Conservation (phyloP, 441 rosid species). For the Hypseocharis bilobata region DNA sequence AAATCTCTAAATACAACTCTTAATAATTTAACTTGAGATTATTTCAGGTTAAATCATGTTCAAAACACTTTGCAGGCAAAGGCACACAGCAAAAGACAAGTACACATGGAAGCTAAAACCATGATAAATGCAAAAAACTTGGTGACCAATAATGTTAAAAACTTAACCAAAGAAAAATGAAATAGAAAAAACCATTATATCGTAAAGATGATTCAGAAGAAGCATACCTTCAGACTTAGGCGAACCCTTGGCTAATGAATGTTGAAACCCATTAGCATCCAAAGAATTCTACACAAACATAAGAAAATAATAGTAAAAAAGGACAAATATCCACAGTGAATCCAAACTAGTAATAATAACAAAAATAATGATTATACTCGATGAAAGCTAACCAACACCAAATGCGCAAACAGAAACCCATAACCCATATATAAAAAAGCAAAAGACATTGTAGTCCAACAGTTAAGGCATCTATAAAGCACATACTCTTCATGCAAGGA, state of each 20-base stretch:
- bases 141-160: neutral
- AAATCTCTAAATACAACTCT: neutral
- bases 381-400: neutral
- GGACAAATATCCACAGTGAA: neutral
- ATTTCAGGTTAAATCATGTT: neutral
- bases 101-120: neutral
- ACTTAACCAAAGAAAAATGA: neutral
- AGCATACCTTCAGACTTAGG: constrained; percentile 40
- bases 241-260: constrained; percentile 26
- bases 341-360: too few species aligned
- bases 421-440: neutral
- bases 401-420: neutral
- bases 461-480: neutral
- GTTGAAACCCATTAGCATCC: constrained; percentile 29
- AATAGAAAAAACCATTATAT: too few species aligned
- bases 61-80: neutral
- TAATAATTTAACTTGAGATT: neutral
- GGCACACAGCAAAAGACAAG: neutral
- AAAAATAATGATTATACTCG: too few species aligned
- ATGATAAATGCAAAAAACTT: neutral
- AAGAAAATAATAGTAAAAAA: neutral
- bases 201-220: constrained; percentile 19
- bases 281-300: constrained; percentile 33
- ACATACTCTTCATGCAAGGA: neutral
- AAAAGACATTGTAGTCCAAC: neutral